Evolutionary conservation across 1,139 yeast genomes (phyloP).

Genomic region (Yamadazyma membranifaciens): DNA sequence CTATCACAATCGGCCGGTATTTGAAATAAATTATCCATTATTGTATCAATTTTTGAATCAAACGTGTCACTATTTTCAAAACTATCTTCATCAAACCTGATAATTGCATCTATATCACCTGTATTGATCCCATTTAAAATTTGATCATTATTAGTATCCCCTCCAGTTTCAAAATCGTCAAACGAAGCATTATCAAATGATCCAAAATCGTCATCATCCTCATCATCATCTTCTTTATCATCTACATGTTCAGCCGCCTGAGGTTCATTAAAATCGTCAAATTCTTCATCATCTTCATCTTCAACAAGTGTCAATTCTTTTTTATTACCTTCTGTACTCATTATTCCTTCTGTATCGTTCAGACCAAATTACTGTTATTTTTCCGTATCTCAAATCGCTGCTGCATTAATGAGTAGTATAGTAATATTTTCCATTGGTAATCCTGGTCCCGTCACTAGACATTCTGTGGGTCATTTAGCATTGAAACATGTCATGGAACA

Average conservation of each 20-base stretch:
- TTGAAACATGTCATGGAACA: slow-evolving; percentile 27
- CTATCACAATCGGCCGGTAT: neutral
- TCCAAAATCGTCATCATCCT: slow-evolving; percentile 38
- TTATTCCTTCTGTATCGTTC: too few species aligned
- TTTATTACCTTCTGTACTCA: slow-evolving; percentile 3
- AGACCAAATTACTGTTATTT: neutral
- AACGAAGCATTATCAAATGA: slow-evolving; percentile 44
- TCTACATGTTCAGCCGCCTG: neutral
- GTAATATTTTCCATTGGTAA: slow-evolving; percentile 43
- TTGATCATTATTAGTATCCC: slow-evolving; percentile 7
- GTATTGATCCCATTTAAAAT: neutral
- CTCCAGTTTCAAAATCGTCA: slow-evolving; percentile 23
- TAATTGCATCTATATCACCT: neutral
- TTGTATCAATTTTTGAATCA: slow-evolving; percentile 15
- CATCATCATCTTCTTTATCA: slow-evolving; percentile 13
- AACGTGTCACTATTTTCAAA: slow-evolving; percentile 13
- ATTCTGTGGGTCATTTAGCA: slow-evolving; percentile 40
- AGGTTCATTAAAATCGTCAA: slow-evolving; percentile 3
- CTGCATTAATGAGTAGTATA: slow-evolving; percentile 9
- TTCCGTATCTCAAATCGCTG: slow-evolving; percentile 1
- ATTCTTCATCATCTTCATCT: slow-evolving; percentile 3
- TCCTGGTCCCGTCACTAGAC: slow-evolving; percentile 41
- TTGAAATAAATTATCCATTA: slow-evolving; percentile 17
- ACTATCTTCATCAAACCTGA: slow-evolving; percentile 14
- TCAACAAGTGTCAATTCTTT: neutral